Evolutionary conservation across 257 asterid species (phyloP), one percentile per base, ranked within the genome.

Genomic region (Penstemon barbatus): DNA sequence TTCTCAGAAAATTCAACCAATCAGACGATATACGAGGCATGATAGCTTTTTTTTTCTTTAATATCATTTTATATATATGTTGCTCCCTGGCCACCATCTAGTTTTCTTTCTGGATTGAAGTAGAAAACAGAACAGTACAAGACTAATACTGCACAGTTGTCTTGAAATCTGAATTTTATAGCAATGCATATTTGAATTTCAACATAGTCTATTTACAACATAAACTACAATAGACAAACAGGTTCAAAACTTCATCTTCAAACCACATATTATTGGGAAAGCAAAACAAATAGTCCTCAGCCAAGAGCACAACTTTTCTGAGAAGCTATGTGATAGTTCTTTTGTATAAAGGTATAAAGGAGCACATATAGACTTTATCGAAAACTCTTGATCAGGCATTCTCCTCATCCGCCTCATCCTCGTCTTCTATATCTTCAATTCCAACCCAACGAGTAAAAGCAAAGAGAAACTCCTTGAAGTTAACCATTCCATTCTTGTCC

Each of bases 361-460:
- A 37, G 15, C 41, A n/a, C 19, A 51, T 8, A 18, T 42, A 52
- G 71, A 53, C 53, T 66, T 15, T 37, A 36, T 69, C 19, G 36
- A 39, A 18, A 49, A 49, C 39, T 33, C 3, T 4, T 8, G 39
- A 3, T 61, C 61, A 74, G 40, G 3, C 65, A 7, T 75, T 82
- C 15, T 62, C 86, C 11, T 72, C 93, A 19, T 84, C 96, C 6
- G 85, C 95, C 5, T 44, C 53, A 4, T 84, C 95, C 57, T 83
- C 96, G 3, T 83, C 96, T 7, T 89, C 96, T 5, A 54, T 61
- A 7, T 85, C 96, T 65, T 83, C 96, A 3, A 92, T 83, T 51
- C 98, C 98, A 15, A 89, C 96, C 98, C 98, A 92, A 45, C 79
- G 75, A 19, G 92, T 89, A 64, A 92, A 89, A 73, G 98, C 97